Evolutionary conservation across 1,284 basidiomycete species (phyloP), one percentile per base, ranked within the genome.

Genomic region (Leccinum subatratum): DNA sequence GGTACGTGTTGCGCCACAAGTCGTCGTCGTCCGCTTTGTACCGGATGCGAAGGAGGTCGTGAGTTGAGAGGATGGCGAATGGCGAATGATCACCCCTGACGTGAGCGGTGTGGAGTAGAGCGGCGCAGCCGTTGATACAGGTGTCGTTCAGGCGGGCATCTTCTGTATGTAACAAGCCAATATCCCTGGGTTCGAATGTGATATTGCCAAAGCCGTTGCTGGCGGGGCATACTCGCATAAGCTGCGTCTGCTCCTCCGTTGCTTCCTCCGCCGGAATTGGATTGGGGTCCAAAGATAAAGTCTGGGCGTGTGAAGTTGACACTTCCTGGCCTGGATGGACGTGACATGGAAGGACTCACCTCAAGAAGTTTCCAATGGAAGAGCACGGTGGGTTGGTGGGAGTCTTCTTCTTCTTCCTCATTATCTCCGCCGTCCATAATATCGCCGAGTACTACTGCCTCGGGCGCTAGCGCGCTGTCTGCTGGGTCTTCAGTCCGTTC

Each of bases 61-160:
- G 71, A 0, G 63, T 70, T 0, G 63, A 71, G 2, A 71, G 59
- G 1, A 66, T 20, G 1, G 59, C 39, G 20, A 63, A 28, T 14
- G 48, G 20, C 0, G 48, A 51, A 51, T 56, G 0, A 16, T 25
- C 22, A 5, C 14, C 39, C 16, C 3, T 6, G 11, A 30, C 6
- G 2, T 30, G 59, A 22, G 20, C 4, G 3, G 60, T 63, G 54
- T 54, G 45, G 1, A 70, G 63, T 4, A 70, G 45, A 5, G 64
- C 48, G 1, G 65, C 37, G 11, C 70, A 71, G 1, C 66, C 60
- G 3, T 71, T 71, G 12, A 71, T 42, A 3, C 70, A 71, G 1
- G 28, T 62, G 42, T 71, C 65, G 7, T 70, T 70, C 30, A 71
- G 62, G 2, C 20, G 25, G 4, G 58, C 51, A 2, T 56, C 20